Base-by-base conservation (phyloP, 2,329 filamentous ascomycete species). In the Trichoderma oligosporum region DNA sequence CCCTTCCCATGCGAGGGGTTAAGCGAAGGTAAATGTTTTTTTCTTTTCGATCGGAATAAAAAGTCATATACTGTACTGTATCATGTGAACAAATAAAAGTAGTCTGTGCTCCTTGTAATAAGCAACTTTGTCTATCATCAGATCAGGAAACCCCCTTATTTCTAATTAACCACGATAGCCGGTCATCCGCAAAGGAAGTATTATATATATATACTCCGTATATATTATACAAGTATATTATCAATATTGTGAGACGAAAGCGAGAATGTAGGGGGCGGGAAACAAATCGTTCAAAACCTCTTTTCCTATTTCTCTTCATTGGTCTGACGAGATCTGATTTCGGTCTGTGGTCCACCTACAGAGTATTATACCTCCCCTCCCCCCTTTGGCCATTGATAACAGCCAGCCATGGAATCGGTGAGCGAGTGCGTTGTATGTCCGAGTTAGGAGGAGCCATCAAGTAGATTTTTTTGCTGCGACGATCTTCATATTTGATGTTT, bases 251-350 rank as follows among this genome's bases (percentile, higher is more conserved):
- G n/a, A n/a, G n/a, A n/a, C n/a, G n/a, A n/a, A n/a, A n/a, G n/a
- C n/a, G n/a, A n/a, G n/a, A n/a, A n/a, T n/a, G n/a, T n/a, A n/a
- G n/a, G n/a, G n/a, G n/a, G n/a, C n/a, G n/a, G n/a, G n/a, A n/a
- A n/a, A n/a, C n/a, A n/a, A n/a, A n/a, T n/a, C n/a, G n/a, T n/a
- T n/a, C n/a, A n/a, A n/a, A n/a, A n/a, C n/a, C n/a, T 4, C 9
- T 11, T 25, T 47, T 35, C 18, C 7, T 47, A 33, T 47, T n/a
- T 45, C 14, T 29, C 39, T 16, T 25, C 27, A 53, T 44, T 39
- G 49, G 49, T 25, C 49, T 39, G 38, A 53, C 49, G 31, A 44
- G 38, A 44, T 53, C 29, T 44, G 20, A 35, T 27, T 42, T 44
- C 39, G 29, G 49, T 20, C 49, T 44, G 49, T 25, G 39, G 8